Conservation (phyloP, 176 grass and related monocot species). For the Elymus sibiricus region DNA sequence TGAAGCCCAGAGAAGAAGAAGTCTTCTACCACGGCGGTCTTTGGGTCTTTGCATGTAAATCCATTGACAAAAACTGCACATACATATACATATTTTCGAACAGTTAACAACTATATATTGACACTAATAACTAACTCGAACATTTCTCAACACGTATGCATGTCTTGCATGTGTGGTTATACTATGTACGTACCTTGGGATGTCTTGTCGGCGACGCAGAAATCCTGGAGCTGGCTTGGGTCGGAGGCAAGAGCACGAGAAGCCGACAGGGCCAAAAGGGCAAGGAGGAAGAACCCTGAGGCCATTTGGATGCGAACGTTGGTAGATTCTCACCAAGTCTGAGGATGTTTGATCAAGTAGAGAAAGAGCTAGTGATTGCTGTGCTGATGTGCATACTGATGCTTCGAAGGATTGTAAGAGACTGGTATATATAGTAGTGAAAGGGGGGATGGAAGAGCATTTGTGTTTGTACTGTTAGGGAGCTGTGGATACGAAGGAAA, state of each 20-base stretch:
- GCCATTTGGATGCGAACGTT: background rate
- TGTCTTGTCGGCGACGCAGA: background rate
- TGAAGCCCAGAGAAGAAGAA: too few species aligned
- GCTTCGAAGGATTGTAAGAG: background rate
- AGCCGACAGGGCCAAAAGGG: background rate
- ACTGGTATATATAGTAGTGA: background rate
- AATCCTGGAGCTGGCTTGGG: background rate
- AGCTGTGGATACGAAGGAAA: background rate
- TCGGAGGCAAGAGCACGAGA: background rate
- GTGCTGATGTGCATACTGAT: background rate
- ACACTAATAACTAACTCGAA: background rate
- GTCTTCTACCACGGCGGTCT: background rate
- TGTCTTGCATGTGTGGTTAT: background rate
- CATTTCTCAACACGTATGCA: background rate
- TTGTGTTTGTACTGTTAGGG: background rate
- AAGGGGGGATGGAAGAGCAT: too few species aligned
- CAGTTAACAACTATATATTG: background rate
- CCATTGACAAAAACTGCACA: background rate
- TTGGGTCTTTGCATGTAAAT: background rate
- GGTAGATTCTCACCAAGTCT: background rate
- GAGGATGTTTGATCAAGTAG: too few species aligned
- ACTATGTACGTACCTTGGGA: background rate
- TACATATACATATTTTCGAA: background rate
- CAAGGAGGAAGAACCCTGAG: background rate
- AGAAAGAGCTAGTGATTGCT: background rate